These are phyloP conservation scores for Monilinia fructigena DNA, from an alignment of 2,329 filamentous ascomycete species.

Conservation along the genomic window DNA sequence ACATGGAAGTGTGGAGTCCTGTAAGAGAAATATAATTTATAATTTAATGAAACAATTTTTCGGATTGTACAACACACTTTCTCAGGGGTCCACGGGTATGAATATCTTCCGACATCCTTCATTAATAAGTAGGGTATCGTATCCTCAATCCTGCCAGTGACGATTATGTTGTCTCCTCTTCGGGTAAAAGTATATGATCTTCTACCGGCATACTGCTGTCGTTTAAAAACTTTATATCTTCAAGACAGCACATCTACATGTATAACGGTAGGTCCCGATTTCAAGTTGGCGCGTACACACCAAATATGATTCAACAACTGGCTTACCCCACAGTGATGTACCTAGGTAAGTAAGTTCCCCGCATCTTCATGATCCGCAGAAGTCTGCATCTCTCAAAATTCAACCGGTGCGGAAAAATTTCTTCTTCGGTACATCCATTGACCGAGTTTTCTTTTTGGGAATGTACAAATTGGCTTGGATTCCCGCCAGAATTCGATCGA, in stretches of 20 bases:
- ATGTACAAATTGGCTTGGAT: slow-evolving; percentile 8
- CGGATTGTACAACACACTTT: neutral
- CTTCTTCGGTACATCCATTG: slow-evolving; percentile 21
- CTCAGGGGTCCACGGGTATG: neutral
- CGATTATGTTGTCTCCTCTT: neutral
- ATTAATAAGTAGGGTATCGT: neutral
- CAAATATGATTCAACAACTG: slow-evolving; percentile 4
- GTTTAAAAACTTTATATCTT: neutral
- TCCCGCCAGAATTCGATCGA: neutral
- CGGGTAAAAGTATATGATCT: slow-evolving; percentile 8
- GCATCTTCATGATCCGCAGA: slow-evolving; percentile 20
- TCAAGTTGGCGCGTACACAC: neutral
- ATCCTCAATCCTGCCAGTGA: neutral
- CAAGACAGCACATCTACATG: neutral
- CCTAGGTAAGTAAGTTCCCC: neutral
- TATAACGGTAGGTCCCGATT: neutral
- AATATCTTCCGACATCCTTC: neutral
- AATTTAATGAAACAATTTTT: neutral
- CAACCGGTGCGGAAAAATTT: slow-evolving; percentile 23
- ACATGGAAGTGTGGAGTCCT: neutral
- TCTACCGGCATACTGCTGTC: neutral
- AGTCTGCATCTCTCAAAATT: slow-evolving; percentile 20
- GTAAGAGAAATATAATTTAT: neutral
- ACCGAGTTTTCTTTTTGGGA: slow-evolving; percentile 8
- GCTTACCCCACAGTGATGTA: slow-evolving; percentile 16